Conservation (phyloP, 2,329 filamentous ascomycete species). For the Colletotrichum tropicicola region DNA sequence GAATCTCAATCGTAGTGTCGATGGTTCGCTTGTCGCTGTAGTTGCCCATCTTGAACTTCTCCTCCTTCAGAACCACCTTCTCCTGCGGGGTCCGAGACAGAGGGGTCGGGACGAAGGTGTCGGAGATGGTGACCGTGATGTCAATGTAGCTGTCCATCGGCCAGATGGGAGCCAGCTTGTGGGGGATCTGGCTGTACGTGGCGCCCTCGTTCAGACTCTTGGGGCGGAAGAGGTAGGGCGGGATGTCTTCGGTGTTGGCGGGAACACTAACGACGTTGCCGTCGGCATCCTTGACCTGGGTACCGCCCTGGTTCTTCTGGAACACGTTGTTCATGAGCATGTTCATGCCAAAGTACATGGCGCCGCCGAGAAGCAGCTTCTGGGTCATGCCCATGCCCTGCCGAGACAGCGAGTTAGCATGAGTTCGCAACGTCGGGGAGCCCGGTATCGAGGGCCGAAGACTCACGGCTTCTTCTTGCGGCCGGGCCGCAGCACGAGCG, state of each 20-base stretch:
- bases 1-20: constrained; percentile 81
- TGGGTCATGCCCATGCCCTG: constrained; percentile 52
- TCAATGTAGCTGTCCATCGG: constrained; percentile 80
- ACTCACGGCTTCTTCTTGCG: constrained; percentile 32
- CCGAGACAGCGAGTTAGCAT: constrained; percentile 8
- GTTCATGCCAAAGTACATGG: constrained; percentile 69
- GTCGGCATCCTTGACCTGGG: constrained; percentile 58
- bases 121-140: constrained; percentile 84
- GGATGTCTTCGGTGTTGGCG: constrained; percentile 64
- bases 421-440: not conserved
- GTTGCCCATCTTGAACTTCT: constrained; percentile 80
- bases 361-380: constrained; percentile 57
- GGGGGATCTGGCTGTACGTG: constrained; percentile 71
- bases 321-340: constrained; percentile 63
- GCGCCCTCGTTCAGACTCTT: constrained; percentile 67
- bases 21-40: constrained; percentile 81
- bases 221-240: constrained; percentile 73
- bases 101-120: constrained; percentile 74
- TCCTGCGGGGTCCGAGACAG: constrained; percentile 73
- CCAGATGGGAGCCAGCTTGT: constrained; percentile 88
- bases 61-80: constrained; percentile 81
- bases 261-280: constrained; percentile 64
- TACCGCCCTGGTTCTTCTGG: constrained; percentile 56
- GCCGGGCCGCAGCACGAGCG: constrained; percentile 6
- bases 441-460: not conserved